Percentiles rank a stretch among this genome's conserved stretches.
Conservation (phyloP, 2,329 filamentous ascomycete species). For the Cyphellophora europaea region DNA sequence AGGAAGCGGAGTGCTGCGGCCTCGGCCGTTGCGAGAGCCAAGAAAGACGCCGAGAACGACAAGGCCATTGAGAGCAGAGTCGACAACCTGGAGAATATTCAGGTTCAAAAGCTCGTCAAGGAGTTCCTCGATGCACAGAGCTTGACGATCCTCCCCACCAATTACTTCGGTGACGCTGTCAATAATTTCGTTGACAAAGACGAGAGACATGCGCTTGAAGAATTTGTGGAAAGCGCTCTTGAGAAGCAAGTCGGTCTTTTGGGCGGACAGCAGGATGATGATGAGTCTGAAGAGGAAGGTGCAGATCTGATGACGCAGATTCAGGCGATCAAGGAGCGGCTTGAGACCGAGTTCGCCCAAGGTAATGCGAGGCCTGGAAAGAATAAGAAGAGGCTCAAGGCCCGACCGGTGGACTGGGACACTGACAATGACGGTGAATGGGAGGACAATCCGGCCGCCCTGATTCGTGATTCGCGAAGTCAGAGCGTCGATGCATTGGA, state of each 20-base stretch:
- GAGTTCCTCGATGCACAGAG: slow-evolving; percentile 83
- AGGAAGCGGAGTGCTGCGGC: slow-evolving; percentile 59
- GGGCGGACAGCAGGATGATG: slow-evolving; percentile 49
- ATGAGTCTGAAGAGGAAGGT: slow-evolving; percentile 53
- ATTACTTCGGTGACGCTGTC: slow-evolving; percentile 86
- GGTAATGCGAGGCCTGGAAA: slow-evolving; percentile 49
- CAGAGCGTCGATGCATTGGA: slow-evolving; percentile 26
- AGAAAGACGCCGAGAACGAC: slow-evolving; percentile 53
- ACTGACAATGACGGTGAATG: slow-evolving; percentile 81
- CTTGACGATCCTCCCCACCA: slow-evolving; percentile 85
- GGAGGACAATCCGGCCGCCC: slow-evolving; percentile 66
- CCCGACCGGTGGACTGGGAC: slow-evolving; percentile 75
- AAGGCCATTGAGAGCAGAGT: slow-evolving; percentile 52
- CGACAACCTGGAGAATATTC: slow-evolving; percentile 62
- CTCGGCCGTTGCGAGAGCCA: slow-evolving; percentile 26
- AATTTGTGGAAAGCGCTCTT: slow-evolving; percentile 65
- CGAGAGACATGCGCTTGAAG: slow-evolving; percentile 83
- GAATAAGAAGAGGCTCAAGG: slow-evolving; percentile 54
- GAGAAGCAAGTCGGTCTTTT: slow-evolving; percentile 62
- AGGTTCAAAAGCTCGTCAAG: slow-evolving; percentile 78
- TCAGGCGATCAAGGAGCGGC: slow-evolving; percentile 58
- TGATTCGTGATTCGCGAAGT: slow-evolving; percentile 30
- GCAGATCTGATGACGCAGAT: slow-evolving; percentile 64
- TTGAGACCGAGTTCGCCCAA: slow-evolving; percentile 62
- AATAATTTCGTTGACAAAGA: slow-evolving; percentile 90